Percentiles rank a stretch among this genome's conserved stretches.
phyloP scores from a whole-genome alignment of 371 early-diverging fungal genomes.

The Circinella minor region DNA sequence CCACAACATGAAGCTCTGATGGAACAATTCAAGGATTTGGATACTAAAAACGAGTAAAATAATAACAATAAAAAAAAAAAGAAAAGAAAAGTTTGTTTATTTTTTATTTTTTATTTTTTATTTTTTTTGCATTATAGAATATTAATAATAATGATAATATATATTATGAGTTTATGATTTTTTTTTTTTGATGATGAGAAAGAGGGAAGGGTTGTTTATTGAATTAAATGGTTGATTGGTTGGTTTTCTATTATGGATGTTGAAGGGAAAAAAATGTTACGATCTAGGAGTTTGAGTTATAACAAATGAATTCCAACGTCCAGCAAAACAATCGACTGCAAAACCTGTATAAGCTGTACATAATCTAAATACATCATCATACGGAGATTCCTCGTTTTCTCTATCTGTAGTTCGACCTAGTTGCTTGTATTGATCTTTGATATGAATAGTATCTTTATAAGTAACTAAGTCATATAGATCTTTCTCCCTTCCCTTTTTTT shows the following conservation, averaged over 20 bases:
- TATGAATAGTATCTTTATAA: not conserved
- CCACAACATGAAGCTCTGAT: constrained; percentile 24
- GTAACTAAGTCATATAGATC: not conserved
- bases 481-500: not conserved
- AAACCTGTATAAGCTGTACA: constrained; percentile 17
- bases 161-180: not conserved
- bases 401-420: not conserved
- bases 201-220: not conserved
- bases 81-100: not conserved
- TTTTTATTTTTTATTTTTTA: too few relatives aligned
- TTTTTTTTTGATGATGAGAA: too few relatives aligned
- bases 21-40: constrained; percentile 2
- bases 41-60: not conserved
- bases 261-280: too few relatives aligned
- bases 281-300: not conserved
- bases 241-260: too few relatives aligned
- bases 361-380: constrained; percentile 27
- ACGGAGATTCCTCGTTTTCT: constrained; percentile 5
- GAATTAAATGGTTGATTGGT: not conserved
- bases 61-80: not conserved
- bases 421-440: constrained; percentile 6
- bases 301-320: constrained; percentile 42
- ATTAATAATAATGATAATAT: not conserved
- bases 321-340: constrained; percentile 36
- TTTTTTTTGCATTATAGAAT: not conserved